A percentile compares a stretch with the other conserved stretches of the same genome.
Evolutionary conservation across 768 basidiomycete genomes (phyloP).

Genomic region (Xerocomus spinulosus): DNA sequence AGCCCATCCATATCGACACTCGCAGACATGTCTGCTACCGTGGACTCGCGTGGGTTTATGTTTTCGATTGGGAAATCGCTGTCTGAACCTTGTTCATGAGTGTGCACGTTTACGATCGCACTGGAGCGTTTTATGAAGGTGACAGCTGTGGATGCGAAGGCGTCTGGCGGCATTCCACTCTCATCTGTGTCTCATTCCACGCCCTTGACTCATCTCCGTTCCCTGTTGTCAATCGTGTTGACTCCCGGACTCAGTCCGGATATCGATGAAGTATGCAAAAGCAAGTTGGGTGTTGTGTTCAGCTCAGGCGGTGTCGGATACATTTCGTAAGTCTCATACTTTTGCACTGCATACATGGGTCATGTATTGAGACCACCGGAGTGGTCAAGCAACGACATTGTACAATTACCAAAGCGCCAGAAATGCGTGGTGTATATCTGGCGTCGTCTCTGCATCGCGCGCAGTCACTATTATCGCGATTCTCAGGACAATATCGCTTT

Average conservation of each 20-base stretch:
- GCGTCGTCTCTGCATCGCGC: conserved; percentile 62
- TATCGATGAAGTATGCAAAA: conserved; percentile 64
- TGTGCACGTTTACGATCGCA: conserved; percentile 45
- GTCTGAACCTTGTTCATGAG: conserved; percentile 32
- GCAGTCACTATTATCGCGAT: conserved; percentile 62
- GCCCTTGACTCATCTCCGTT: conserved; percentile 52
- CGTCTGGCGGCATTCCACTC: conserved; percentile 45
- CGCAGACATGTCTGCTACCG: conserved; percentile 11
- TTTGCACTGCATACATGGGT: background rate
- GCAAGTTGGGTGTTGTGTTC: conserved; percentile 46
- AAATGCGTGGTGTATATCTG: conserved; percentile 71
- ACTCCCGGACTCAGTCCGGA: conserved; percentile 66
- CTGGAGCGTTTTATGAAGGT: conserved; percentile 50
- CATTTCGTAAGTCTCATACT: conserved; percentile 38
- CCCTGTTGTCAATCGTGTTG: conserved; percentile 58
- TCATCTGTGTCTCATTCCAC: conserved; percentile 32
- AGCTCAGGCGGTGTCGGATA: conserved; percentile 44
- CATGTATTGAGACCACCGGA: conserved; percentile 5
- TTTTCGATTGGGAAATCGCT: conserved; percentile 10
- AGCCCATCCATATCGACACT: conserved; percentile 25
- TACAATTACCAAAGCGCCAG: conserved; percentile 35
- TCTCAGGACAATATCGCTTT: conserved; percentile 67
- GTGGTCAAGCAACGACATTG: conserved; percentile 36
- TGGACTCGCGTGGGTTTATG: conserved; percentile 23
- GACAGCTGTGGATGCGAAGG: conserved; percentile 46